Conservation (phyloP, 2,329 filamentous ascomycete species). For the Sporothrix inflata region DNA sequence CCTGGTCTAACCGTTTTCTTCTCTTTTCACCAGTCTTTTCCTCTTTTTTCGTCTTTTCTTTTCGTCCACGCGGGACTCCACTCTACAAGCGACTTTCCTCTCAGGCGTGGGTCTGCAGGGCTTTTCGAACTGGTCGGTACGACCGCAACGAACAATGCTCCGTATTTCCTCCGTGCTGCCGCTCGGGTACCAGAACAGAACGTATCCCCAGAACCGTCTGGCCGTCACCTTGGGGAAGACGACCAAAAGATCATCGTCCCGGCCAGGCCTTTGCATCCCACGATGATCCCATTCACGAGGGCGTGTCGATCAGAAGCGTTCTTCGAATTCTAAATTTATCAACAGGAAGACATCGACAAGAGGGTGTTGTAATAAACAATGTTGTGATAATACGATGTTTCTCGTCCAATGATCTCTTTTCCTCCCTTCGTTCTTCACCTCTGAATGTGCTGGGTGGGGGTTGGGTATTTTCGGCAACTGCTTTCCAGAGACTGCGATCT, state of each 20-base stretch:
- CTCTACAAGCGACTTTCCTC: not conserved
- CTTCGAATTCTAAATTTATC: not conserved
- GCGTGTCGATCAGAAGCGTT: not conserved
- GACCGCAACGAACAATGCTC: not conserved
- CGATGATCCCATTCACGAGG: not conserved
- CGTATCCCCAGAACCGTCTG: not conserved
- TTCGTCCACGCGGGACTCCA: conserved; percentile 14
- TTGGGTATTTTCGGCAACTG: not conserved
- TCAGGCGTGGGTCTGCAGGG: not conserved
- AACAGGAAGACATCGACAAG: not conserved
- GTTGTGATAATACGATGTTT: not conserved
- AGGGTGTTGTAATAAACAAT: not conserved
- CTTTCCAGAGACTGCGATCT: not conserved
- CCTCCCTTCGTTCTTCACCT: not conserved
- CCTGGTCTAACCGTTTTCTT: not conserved
- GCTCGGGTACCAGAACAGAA: not conserved
- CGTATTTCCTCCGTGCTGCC: not conserved
- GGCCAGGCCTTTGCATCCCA: not conserved
- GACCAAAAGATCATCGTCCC: not conserved
- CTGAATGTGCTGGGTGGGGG: not conserved
- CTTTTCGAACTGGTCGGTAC: not conserved
- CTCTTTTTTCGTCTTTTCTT: not conserved
- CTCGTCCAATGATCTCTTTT: not conserved
- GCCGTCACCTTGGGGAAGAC: not conserved
- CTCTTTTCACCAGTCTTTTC: not conserved